A percentile compares a stretch with the other conserved stretches of the same genome.
Conservation (phyloP, 2,329 filamentous ascomycete species). For the Colletotrichum ledebouriae region DNA sequence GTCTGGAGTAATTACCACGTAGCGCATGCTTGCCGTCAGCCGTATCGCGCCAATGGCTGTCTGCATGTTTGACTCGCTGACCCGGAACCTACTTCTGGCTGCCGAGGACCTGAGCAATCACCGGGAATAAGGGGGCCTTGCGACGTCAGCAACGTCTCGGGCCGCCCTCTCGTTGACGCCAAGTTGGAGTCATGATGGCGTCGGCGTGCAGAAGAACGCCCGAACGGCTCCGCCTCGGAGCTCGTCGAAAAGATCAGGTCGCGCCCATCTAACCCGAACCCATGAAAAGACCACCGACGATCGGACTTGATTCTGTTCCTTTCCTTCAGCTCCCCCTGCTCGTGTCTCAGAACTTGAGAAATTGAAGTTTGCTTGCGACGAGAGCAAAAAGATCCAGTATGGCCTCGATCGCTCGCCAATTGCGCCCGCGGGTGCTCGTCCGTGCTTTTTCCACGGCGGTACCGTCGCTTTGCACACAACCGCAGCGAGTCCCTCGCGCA, state of each 20-base stretch:
- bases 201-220: conserved; percentile 36
- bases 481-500: conserved; percentile 36
- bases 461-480: conserved; percentile 27
- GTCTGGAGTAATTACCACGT: no score
- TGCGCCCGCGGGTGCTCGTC: conserved; percentile 37
- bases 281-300: conserved; percentile 20
- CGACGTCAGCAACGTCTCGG: conserved; percentile 24
- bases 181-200: conserved; percentile 7
- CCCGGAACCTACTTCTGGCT: conserved; percentile 27
- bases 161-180: background rate
- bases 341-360: background rate
- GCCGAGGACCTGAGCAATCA: conserved; percentile 19
- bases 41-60: conserved; percentile 31
- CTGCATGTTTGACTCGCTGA: background rate
- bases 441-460: conserved; percentile 23
- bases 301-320: conserved; percentile 23
- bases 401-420: conserved; percentile 32
- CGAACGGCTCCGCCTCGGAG: conserved; percentile 21
- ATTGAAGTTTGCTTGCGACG: background rate
- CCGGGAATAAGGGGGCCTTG: conserved; percentile 8
- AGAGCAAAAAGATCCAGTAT: conserved; percentile 5
- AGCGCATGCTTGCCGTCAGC: conserved; percentile 20
- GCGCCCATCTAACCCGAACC: conserved; percentile 39
- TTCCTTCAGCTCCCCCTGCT: background rate
- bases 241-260: conserved; percentile 39